Evolutionary conservation across 2,329 filamentous ascomycete species (phyloP).

Genomic region (Chrysoporthe deuterocubensis): DNA sequence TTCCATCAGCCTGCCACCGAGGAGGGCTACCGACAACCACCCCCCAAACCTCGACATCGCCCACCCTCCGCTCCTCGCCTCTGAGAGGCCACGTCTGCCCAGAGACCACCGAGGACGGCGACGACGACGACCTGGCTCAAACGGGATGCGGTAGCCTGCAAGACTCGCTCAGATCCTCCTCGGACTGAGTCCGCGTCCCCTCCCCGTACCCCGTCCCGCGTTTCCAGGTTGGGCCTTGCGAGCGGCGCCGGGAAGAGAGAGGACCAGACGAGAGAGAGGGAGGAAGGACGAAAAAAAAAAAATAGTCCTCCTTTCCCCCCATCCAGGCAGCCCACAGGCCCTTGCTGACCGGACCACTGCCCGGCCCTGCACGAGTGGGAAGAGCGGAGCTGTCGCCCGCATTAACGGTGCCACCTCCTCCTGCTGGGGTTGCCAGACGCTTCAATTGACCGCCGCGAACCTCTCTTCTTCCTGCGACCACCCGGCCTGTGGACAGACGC

Average conservation of each 20-base stretch:
- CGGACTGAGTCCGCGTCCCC: constrained; percentile 26
- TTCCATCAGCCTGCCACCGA: not conserved
- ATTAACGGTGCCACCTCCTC: constrained; percentile 17
- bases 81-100: not conserved
- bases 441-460: constrained; percentile 12
- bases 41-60: not conserved
- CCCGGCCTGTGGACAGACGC: constrained; percentile 10
- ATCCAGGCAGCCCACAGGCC: not conserved
- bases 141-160: constrained; percentile 28
- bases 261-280: not conserved
- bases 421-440: constrained; percentile 3
- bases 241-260: constrained; percentile 7
- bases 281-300: not conserved
- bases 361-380: constrained; percentile 9
- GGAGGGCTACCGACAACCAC: not conserved
- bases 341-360: constrained; percentile 12
- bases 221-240: constrained; percentile 1
- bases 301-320: not conserved
- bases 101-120: not conserved
- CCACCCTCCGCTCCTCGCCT: not conserved
- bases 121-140: constrained; percentile 10
- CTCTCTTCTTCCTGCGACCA: not conserved
- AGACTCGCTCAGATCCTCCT: constrained; percentile 28
- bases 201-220: not conserved
- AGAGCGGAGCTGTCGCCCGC: constrained; percentile 17